A percentile compares a stretch with the other conserved stretches of the same genome.
Conservation (phyloP, 2,329 filamentous ascomycete species). For the Metarhizium album region DNA sequence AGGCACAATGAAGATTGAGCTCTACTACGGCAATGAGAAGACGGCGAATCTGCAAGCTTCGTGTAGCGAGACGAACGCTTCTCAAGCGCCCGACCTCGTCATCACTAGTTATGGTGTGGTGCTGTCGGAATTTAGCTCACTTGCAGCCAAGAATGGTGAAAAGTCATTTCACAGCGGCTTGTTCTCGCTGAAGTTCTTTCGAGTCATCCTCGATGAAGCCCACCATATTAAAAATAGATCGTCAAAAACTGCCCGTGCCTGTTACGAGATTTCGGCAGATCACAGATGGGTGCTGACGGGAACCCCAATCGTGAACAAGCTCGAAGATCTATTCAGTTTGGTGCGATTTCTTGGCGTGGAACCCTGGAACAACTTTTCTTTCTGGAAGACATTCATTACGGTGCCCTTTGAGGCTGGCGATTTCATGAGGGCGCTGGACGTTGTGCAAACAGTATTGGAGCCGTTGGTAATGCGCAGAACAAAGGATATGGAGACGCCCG, state of each 20-base stretch:
- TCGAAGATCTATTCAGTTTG: conserved; percentile 90
- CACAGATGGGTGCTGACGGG: conserved; percentile 93
- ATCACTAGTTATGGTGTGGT: conserved; percentile 93
- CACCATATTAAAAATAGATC: conserved; percentile 85
- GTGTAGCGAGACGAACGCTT: conserved; percentile 63
- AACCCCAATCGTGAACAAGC: conserved; percentile 90
- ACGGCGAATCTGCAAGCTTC: conserved; percentile 64
- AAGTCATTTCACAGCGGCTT: conserved; percentile 58
- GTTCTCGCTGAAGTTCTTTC: conserved; percentile 90
- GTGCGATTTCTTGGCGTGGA: conserved; percentile 89
- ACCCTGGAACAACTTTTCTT: conserved; percentile 97
- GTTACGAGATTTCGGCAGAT: conserved; percentile 74
- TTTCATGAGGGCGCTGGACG: conserved; percentile 84
- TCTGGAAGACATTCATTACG: conserved; percentile 98
- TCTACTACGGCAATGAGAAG: conserved; percentile 91
- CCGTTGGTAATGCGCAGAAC: conserved; percentile 90
- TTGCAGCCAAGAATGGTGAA: conserved; percentile 56
- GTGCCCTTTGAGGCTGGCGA: conserved; percentile 94
- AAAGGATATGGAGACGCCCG: conserved; percentile 95
- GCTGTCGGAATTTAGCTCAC: conserved; percentile 71
- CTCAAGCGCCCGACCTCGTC: conserved; percentile 74
- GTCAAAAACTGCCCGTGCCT: conserved; percentile 90
- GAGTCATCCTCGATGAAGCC: conserved; percentile 89
- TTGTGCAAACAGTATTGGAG: conserved; percentile 93
- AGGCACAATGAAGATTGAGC: conserved; percentile 70